A percentile compares a stretch with the other conserved stretches of the same genome.
Evolutionary conservation across 768 basidiomycete species (phyloP).

Genomic region (Trametes punicea): DNA sequence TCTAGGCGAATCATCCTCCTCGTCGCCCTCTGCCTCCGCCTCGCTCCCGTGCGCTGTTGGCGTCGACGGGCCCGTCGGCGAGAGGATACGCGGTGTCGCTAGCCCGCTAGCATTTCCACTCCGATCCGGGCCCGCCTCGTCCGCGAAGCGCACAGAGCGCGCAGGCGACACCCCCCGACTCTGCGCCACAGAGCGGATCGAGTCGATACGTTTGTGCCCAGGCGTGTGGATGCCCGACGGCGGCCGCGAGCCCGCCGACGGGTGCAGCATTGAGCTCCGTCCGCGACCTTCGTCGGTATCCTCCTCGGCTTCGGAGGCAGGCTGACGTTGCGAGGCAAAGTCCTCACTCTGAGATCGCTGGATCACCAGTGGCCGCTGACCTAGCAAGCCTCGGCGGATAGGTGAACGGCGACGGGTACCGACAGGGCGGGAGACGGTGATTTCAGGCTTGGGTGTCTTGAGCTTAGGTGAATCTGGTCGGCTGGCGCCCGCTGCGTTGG

Average conservation of each 20-base stretch:
- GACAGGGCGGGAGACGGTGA: slow-evolving; percentile 10
- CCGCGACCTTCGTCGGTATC: slow-evolving; percentile 23
- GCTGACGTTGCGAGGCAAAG: slow-evolving; percentile 2
- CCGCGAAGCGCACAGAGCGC: slow-evolving; percentile 48
- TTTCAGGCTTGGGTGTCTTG: slow-evolving; percentile 20
- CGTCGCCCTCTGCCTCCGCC: slow-evolving; percentile 22
- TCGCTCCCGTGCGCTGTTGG: slow-evolving; percentile 17
- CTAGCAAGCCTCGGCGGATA: slow-evolving; percentile 18
- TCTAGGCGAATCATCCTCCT: slow-evolving; percentile 21
- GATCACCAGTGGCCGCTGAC: slow-evolving; percentile 13
- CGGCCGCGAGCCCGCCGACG: slow-evolving; percentile 5
- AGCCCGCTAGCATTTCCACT: slow-evolving; percentile 13
- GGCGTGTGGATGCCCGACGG: slow-evolving; percentile 14
- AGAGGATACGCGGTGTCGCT: slow-evolving; percentile 18
- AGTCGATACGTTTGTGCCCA: slow-evolving; percentile 31
- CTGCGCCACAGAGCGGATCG: slow-evolving; percentile 25
- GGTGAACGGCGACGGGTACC: slow-evolving; percentile 7
- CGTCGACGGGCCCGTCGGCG: slow-evolving; percentile 22
- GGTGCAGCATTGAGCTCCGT: slow-evolving; percentile 13
- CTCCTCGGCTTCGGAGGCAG: slow-evolving; percentile 1
- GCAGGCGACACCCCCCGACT: slow-evolving; percentile 42
- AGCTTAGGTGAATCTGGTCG: slow-evolving; percentile 22
- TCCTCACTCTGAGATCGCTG: slow-evolving; percentile 16
- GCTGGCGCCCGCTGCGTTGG: neutral
- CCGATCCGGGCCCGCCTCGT: slow-evolving; percentile 28